These are phyloP conservation scores for Brassica balearica DNA, from an alignment of 441 rosid species.

Conservation along the genomic window DNA sequence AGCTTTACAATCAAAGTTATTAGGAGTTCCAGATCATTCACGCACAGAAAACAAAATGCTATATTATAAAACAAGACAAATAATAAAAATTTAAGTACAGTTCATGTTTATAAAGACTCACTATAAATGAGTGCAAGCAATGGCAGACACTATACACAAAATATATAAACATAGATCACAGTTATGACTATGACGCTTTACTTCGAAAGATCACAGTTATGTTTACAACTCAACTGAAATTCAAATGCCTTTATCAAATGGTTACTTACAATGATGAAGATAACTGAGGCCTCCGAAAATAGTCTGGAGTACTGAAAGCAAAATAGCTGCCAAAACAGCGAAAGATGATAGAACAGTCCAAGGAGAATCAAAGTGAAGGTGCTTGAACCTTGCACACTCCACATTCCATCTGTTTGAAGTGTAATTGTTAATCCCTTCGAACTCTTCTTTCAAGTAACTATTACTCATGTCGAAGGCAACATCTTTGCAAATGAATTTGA, in stretches of 20 bases:
- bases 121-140: too few species aligned
- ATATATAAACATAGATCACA: too few species aligned
- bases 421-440: slow-evolving; percentile 17
- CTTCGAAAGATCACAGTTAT: not conserved
- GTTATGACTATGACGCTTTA: too few species aligned
- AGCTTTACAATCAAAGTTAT: too few species aligned
- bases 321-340: not conserved
- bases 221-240: not conserved
- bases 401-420: slow-evolving; percentile 6
- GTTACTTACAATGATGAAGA: not conserved
- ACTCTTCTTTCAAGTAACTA: slow-evolving; percentile 15
- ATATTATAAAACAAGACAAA: too few species aligned
- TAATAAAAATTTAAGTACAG: too few species aligned
- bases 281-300: not conserved
- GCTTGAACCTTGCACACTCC: slow-evolving; percentile 7
- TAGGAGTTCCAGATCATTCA: too few species aligned
- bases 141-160: too few species aligned
- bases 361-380: slow-evolving; percentile 16
- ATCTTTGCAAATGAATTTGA: not conserved
- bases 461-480: not conserved
- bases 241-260: not conserved
- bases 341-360: slow-evolving; percentile 14
- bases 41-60: too few species aligned
- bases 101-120: too few species aligned
- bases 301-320: not conserved